Conservation (phyloP, 1,284 basidiomycete species). For the Agroathelia rolfsii region DNA sequence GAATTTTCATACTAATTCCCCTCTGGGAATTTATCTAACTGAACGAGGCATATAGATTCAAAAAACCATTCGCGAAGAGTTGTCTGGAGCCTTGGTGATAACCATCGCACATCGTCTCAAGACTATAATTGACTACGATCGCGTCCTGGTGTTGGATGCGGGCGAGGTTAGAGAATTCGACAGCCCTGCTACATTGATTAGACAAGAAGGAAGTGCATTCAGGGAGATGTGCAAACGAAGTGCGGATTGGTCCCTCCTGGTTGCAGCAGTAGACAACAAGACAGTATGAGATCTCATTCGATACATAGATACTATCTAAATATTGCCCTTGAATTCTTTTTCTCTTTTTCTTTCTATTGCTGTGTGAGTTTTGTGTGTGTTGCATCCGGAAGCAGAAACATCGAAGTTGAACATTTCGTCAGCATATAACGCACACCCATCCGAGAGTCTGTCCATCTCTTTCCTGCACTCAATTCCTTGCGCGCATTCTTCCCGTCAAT, state of each 20-base stretch:
- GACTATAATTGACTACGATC: slow-evolving; percentile 73
- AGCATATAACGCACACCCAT: too few relatives aligned
- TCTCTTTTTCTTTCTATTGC: too few relatives aligned
- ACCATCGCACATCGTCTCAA: slow-evolving; percentile 76
- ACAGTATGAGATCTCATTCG: slow-evolving; percentile 4
- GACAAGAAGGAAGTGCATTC: slow-evolving; percentile 49
- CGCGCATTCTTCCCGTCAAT: too few relatives aligned
- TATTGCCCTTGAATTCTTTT: slow-evolving; percentile 2
- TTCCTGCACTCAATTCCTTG: too few relatives aligned
- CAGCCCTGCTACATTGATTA: slow-evolving; percentile 52
- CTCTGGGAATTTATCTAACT: slow-evolving; percentile 3
- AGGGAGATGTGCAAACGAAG: slow-evolving; percentile 62
- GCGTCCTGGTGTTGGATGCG: slow-evolving; percentile 69
- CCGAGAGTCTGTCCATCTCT: too few relatives aligned
- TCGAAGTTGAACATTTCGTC: too few relatives aligned
- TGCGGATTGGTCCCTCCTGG: slow-evolving; percentile 41
- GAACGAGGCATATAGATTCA: slow-evolving; percentile 47
- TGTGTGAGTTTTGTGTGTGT: too few relatives aligned
- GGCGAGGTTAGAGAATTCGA: slow-evolving; percentile 64
- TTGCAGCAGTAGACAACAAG: slow-evolving; percentile 15
- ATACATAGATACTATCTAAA: not conserved
- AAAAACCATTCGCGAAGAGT: slow-evolving; percentile 68
- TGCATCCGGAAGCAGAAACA: too few relatives aligned
- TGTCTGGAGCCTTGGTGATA: slow-evolving; percentile 64
- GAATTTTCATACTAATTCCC: slow-evolving; percentile 5